A percentile compares a stretch with the other conserved stretches of the same genome.
Evolutionary conservation across 2,329 filamentous ascomycete genomes (phyloP).

Genomic region (Penicillium sp.): DNA sequence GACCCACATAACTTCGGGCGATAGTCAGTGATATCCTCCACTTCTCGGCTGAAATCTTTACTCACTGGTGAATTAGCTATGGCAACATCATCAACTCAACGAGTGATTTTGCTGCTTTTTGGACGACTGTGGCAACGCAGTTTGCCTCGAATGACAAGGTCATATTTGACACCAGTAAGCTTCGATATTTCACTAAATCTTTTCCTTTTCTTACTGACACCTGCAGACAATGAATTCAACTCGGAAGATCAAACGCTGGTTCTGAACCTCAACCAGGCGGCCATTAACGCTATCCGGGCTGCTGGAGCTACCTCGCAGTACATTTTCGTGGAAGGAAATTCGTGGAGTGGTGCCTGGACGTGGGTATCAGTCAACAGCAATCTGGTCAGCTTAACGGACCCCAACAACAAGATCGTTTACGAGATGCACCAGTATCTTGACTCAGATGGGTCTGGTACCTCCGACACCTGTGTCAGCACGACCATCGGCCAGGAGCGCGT

Average conservation of each 20-base stretch:
- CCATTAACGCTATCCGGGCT: conserved; percentile 66
- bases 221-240: conserved; percentile 67
- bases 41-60: background rate
- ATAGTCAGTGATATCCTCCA: conserved; percentile 26
- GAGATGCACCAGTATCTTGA: conserved; percentile 70
- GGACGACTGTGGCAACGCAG: conserved; percentile 60
- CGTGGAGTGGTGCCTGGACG: conserved; percentile 55
- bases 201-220: background rate
- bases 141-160: conserved; percentile 63
- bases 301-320: conserved; percentile 63
- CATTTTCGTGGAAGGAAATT: conserved; percentile 66
- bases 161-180: conserved; percentile 64
- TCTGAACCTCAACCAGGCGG: conserved; percentile 67
- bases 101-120: conserved; percentile 62
- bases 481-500: conserved; percentile 63
- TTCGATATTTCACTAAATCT: background rate
- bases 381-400: conserved; percentile 58
- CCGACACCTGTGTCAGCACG: conserved; percentile 55
- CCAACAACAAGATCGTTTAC: conserved; percentile 61
- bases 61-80: conserved; percentile 16
- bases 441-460: conserved; percentile 60
- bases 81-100: conserved; percentile 59
- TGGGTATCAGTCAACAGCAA: conserved; percentile 54
- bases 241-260: conserved; percentile 66
- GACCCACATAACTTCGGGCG: conserved; percentile 67